Conservation (phyloP, 1,284 basidiomycete genomes). For the Volvariella surrecta region DNA sequence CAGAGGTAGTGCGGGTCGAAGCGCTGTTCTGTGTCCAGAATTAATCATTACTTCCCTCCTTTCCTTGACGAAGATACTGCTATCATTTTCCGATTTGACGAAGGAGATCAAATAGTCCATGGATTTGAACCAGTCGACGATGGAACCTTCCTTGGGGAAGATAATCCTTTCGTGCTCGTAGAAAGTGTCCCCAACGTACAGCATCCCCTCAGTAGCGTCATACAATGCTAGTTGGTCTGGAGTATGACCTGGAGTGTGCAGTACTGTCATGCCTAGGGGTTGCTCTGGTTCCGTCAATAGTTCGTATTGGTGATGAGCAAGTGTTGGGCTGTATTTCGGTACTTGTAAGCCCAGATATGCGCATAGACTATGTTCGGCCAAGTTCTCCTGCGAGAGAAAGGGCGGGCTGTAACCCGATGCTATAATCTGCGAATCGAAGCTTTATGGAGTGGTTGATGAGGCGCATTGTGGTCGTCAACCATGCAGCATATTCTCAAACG, state of each 20-base stretch:
- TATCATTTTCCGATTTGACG: conserved; percentile 23
- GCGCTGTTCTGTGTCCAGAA: conserved; percentile 37
- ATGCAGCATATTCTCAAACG: background rate
- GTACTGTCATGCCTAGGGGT: conserved; percentile 27
- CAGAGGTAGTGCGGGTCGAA: conserved; percentile 34
- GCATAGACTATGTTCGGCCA: conserved; percentile 37
- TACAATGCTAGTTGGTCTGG: conserved; percentile 48
- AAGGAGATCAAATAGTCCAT: conserved; percentile 33
- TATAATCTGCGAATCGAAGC: conserved; percentile 33
- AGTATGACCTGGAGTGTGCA: conserved; percentile 49
- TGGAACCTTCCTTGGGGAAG: conserved; percentile 42
- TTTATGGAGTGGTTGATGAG: conserved; percentile 3
- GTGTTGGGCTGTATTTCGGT: conserved; percentile 33
- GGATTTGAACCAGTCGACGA: conserved; percentile 36
- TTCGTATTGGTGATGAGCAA: conserved; percentile 30
- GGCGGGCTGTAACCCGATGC: conserved; percentile 35
- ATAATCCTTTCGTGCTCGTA: conserved; percentile 47
- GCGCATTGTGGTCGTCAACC: too few species aligned
- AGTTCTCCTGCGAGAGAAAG: conserved; percentile 30
- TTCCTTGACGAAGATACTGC: conserved; percentile 2
- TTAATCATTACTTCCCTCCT: conserved; percentile 29
- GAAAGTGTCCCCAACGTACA: conserved; percentile 47
- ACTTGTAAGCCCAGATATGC: conserved; percentile 27
- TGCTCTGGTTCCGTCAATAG: conserved; percentile 12
- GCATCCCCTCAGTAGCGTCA: conserved; percentile 36